These are phyloP conservation scores for Boletus sensibilis DNA, from an alignment of 768 basidiomycete species.

Conservation along the genomic window DNA sequence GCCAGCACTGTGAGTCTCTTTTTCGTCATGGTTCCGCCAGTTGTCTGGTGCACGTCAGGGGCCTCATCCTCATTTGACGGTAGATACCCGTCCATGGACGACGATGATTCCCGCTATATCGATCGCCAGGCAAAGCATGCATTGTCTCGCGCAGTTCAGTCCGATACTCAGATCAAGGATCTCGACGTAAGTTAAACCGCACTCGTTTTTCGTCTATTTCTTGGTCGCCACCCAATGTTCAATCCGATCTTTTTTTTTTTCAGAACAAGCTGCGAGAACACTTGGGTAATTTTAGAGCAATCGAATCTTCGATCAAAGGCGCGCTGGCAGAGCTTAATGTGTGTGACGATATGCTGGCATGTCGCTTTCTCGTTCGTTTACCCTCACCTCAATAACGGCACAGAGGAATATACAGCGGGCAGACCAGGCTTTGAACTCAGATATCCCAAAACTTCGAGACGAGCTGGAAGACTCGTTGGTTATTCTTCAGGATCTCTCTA, in stretches of 20 bases:
- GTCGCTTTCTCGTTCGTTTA: neutral
- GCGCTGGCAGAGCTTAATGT: constrained; percentile 62
- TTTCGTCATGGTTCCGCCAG: neutral
- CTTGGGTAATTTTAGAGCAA: constrained; percentile 71
- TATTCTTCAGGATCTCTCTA: constrained; percentile 57
- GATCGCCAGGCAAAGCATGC: constrained; percentile 47
- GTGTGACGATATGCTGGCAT: constrained; percentile 2
- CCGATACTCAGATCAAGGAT: constrained; percentile 60
- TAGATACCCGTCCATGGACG: constrained; percentile 13
- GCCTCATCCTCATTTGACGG: constrained; percentile 1
- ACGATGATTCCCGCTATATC: constrained; percentile 21
- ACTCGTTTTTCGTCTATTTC: neutral
- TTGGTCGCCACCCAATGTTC: neutral
- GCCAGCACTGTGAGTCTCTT: constrained; percentile 14
- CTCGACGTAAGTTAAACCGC: constrained; percentile 44
- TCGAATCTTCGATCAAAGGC: constrained; percentile 68
- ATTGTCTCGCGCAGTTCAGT: constrained; percentile 46
- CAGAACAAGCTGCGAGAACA: constrained; percentile 67
- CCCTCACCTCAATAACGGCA: neutral
- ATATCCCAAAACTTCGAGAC: constrained; percentile 60
- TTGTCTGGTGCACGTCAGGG: constrained; percentile 5
- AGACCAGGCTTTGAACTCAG: constrained; percentile 52
- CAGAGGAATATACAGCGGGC: constrained; percentile 62
- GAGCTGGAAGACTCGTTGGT: constrained; percentile 62
- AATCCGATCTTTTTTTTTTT: neutral